These are phyloP conservation scores for Phytophthora europaea DNA, from an alignment of 352 stramenopile species.

Conservation along the genomic window DNA sequence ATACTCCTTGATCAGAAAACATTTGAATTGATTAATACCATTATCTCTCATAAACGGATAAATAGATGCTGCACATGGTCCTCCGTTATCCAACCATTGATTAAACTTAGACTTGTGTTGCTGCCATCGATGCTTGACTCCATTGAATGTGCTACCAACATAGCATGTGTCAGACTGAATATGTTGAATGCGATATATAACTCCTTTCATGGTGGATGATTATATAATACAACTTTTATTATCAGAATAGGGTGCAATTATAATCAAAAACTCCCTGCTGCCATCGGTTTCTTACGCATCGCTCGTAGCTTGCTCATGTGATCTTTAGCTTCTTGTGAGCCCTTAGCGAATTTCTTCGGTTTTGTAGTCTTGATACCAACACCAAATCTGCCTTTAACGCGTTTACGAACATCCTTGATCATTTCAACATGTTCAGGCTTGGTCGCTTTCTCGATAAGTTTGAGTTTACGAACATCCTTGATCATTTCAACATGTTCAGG, in stretches of 20 bases:
- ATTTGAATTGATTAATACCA: neutral
- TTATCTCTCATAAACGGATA: neutral
- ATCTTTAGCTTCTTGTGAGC: neutral
- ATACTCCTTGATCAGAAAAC: neutral
- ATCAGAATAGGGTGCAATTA: neutral
- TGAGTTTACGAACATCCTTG: too few species aligned
- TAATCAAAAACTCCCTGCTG: neutral
- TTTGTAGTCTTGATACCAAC: too few species aligned
- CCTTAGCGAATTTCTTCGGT: too few species aligned
- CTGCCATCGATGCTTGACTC: neutral
- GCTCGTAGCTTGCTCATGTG: neutral
- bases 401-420: too few species aligned
- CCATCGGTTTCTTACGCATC: neutral
- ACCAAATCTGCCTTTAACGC: too few species aligned
- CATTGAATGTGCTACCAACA: neutral
- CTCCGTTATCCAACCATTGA: neutral
- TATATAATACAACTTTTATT: neutral
- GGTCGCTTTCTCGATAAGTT: too few species aligned
- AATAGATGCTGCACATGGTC: neutral
- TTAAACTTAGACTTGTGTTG: neutral
- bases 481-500: too few species aligned
- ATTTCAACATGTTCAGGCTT: too few species aligned
- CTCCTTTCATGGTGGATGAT: neutral
- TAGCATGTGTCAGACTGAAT: neutral
- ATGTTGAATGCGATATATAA: neutral